These are phyloP conservation scores for Staphylotrichum longicolle DNA, from an alignment of 495 filamentous ascomycete species.

Conservation along the genomic window DNA sequence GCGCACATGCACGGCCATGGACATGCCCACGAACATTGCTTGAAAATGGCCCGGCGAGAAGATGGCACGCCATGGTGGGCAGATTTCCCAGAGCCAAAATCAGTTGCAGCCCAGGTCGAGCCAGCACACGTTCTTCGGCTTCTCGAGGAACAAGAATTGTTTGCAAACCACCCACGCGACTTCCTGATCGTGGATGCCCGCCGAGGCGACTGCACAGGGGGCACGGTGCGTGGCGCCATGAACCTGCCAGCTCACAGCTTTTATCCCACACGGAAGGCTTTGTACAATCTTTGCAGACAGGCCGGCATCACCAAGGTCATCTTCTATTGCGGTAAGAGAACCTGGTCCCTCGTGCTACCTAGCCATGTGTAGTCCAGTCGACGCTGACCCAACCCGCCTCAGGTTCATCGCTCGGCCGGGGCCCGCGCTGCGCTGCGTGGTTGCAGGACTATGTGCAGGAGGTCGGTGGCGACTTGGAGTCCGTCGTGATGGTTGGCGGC, in stretches of 20 bases:
- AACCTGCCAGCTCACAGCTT: conserved; percentile 52
- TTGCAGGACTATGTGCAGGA: conserved; percentile 46
- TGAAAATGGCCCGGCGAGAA: conserved; percentile 29
- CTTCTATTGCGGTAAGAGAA: conserved; percentile 48
- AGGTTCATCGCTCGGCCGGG: conserved; percentile 47
- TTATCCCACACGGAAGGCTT: conserved; percentile 39
- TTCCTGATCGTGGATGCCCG: conserved; percentile 36
- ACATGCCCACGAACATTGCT: conserved; percentile 30
- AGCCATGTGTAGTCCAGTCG: neutral
- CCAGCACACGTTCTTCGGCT: conserved; percentile 21
- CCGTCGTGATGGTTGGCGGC: conserved; percentile 47
- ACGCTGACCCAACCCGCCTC: conserved; percentile 1
- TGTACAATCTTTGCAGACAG: conserved; percentile 44
- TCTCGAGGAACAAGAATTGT: conserved; percentile 14
- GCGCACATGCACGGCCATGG: neutral
- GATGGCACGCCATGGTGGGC: conserved; percentile 47
- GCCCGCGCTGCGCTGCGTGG: conserved; percentile 49
- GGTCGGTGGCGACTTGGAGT: conserved; percentile 38
- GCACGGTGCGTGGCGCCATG: conserved; percentile 33
- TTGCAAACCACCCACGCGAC: conserved; percentile 10
- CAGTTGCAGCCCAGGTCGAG: conserved; percentile 18
- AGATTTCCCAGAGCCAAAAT: conserved; percentile 33
- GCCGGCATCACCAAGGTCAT: conserved; percentile 46
- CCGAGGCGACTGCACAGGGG: conserved; percentile 34
- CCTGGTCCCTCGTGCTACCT: neutral